Conservation (phyloP, 106 monocot genomes). For the Dendrobium huoshanense region DNA sequence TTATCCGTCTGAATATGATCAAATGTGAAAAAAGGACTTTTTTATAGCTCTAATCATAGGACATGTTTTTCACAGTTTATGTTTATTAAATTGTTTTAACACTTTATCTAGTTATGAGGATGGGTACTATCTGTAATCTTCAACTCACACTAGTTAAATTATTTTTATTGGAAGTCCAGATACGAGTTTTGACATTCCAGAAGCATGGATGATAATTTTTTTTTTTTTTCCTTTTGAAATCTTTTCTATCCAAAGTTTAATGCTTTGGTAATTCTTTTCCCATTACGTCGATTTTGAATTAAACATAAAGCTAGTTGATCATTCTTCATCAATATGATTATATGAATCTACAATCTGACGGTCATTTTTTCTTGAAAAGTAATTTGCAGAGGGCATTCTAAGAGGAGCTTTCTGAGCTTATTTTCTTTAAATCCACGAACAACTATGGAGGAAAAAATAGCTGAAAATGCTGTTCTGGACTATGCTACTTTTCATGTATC, state of each 20-base stretch:
- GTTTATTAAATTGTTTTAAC: too few relatives aligned
- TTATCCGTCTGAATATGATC: too few relatives aligned
- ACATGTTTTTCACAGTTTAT: too few relatives aligned
- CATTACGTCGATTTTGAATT: neutral
- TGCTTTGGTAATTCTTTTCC: neutral
- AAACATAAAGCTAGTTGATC: neutral
- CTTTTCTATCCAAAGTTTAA: neutral
- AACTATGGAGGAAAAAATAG: conserved; percentile 39
- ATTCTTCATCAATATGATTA: neutral
- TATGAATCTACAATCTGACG: neutral
- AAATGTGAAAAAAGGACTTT: too few relatives aligned
- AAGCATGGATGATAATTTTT: neutral
- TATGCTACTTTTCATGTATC: conserved; percentile 46
- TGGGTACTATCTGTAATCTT: neutral
- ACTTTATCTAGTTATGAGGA: too few relatives aligned
- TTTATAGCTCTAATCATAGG: too few relatives aligned
- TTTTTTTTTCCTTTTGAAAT: neutral
- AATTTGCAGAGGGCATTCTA: neutral
- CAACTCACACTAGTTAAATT: too few relatives aligned
- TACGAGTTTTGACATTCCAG: too few relatives aligned
- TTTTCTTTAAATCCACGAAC: neutral
- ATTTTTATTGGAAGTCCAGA: neutral
- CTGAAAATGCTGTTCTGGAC: conserved; percentile 47
- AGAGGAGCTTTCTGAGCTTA: neutral
- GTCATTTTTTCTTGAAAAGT: neutral